These are phyloP conservation scores for Elsinoe necatrix DNA, from an alignment of 2,329 filamentous ascomycete genomes.

Conservation along the genomic window DNA sequence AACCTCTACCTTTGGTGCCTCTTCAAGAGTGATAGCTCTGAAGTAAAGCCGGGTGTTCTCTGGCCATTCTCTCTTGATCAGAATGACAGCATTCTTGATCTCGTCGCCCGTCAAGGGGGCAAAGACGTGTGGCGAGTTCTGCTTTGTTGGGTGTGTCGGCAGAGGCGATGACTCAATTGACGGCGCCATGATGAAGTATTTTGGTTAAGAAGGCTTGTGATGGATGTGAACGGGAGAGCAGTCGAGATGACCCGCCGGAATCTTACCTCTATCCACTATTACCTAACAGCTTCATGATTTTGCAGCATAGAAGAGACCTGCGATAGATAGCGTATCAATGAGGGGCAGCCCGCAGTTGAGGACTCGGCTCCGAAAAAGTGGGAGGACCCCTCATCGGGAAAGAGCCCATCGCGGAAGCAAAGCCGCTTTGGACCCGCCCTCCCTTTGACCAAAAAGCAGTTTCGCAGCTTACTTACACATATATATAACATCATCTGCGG, in stretches of 20 bases:
- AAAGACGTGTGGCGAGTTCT: constrained; percentile 44
- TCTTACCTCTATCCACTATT: neutral
- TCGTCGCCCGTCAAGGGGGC: constrained; percentile 51
- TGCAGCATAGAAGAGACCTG: neutral
- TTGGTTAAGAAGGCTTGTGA: neutral
- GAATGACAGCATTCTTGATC: constrained; percentile 43
- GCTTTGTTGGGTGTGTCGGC: constrained; percentile 23
- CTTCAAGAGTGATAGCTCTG: constrained; percentile 52
- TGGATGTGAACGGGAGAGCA: neutral
- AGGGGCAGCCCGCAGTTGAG: neutral
- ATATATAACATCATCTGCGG: neutral
- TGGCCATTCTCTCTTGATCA: constrained; percentile 50
- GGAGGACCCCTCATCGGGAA: neutral
- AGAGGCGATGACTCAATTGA: constrained; percentile 14
- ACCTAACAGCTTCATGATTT: neutral
- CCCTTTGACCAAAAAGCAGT: neutral
- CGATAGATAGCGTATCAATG: constrained; percentile 12
- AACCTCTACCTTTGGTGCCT: constrained; percentile 18
- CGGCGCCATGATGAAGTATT: constrained; percentile 2
- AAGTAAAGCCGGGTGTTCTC: constrained; percentile 48
- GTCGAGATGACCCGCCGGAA: neutral
- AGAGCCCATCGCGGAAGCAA: neutral
- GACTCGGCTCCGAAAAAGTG: neutral
- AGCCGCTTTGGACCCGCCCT: neutral
- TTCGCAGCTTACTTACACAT: neutral